Evolutionary conservation across 306 rosid species (phyloP).

Genomic region (Glycine soja): DNA sequence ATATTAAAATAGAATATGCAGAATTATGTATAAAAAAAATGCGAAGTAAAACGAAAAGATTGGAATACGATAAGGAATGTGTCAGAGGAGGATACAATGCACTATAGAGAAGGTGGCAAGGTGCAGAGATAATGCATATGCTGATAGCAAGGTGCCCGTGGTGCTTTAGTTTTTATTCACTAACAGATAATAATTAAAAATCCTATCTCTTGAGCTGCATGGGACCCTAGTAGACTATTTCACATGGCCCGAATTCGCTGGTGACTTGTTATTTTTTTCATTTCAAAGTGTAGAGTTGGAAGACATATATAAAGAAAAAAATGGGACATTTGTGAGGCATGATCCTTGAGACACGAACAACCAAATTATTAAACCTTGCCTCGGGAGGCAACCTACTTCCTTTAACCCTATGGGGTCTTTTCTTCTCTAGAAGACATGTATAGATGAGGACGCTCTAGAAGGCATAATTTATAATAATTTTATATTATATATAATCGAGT

Average conservation of each 20-base stretch:
- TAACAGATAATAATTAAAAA: slow-evolving; percentile 40
- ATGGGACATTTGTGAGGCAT: slow-evolving; percentile 58
- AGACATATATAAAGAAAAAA: slow-evolving; percentile 34
- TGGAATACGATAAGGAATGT: slow-evolving; percentile 49
- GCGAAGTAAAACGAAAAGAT: slow-evolving; percentile 20
- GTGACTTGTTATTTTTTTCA: background rate
- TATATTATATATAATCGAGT: too few relatives aligned
- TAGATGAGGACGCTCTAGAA: too few relatives aligned
- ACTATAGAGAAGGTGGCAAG: slow-evolving; percentile 38
- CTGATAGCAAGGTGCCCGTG: slow-evolving; percentile 9
- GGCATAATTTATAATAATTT: too few relatives aligned
- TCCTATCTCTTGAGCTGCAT: slow-evolving; percentile 44
- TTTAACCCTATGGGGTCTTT: slow-evolving; percentile 1
- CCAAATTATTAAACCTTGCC: slow-evolving; percentile 64
- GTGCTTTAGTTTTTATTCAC: slow-evolving; percentile 35
- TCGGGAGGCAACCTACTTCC: slow-evolving; percentile 72
- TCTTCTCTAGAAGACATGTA: background rate
- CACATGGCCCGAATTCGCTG: slow-evolving; percentile 54
- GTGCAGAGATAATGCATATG: slow-evolving; percentile 47
- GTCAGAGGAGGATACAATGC: slow-evolving; percentile 69
- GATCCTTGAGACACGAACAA: slow-evolving; percentile 77
- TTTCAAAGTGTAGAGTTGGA: background rate
- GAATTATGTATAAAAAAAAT: background rate
- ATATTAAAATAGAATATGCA: background rate
- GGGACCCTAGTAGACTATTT: slow-evolving; percentile 56